Conservation (phyloP, 768 basidiomycete genomes). For the Trametes cingulata region DNA sequence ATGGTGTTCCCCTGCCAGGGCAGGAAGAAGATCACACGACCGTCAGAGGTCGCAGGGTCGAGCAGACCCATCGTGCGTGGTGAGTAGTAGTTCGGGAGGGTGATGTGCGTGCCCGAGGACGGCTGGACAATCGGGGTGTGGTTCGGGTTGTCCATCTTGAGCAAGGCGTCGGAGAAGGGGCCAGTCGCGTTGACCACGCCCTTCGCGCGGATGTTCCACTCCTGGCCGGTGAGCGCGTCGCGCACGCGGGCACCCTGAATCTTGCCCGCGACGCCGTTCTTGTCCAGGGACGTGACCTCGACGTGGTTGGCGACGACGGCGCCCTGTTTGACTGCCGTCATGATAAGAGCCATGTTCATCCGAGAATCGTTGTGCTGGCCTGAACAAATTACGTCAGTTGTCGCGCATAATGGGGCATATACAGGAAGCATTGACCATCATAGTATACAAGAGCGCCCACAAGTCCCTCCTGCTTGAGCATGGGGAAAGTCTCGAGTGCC, state of each 20-base stretch:
- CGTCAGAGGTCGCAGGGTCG: constrained; percentile 94
- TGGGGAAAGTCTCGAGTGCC: constrained; percentile 92
- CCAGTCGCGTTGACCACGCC: constrained; percentile 97
- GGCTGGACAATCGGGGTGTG: constrained; percentile 90
- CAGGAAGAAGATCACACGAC: constrained; percentile 97
- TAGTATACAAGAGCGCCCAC: constrained; percentile 97
- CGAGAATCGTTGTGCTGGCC: constrained; percentile 98
- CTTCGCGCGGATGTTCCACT: constrained; percentile 82
- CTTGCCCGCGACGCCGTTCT: constrained; percentile 55
- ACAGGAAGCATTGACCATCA: constrained; percentile 64
- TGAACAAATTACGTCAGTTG: constrained; percentile 37
- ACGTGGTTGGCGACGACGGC: constrained; percentile 88
- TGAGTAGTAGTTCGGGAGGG: constrained; percentile 95
- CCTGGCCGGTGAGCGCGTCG: constrained; percentile 81
- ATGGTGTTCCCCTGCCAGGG: constrained; percentile 99
- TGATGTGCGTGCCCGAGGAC: constrained; percentile 93
- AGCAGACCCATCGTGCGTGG: constrained; percentile 93
- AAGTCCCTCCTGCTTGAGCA: constrained; percentile 90
- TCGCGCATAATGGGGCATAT: constrained; percentile 33
- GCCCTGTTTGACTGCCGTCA: constrained; percentile 93
- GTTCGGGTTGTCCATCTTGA: constrained; percentile 73
- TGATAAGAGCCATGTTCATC: constrained; percentile 94
- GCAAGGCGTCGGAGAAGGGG: constrained; percentile 85
- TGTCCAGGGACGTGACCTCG: constrained; percentile 79
- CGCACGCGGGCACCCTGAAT: constrained; percentile 74